Evolutionary conservation across 352 stramenopile species (phyloP).

Genomic region (Pythium angustatum): DNA sequence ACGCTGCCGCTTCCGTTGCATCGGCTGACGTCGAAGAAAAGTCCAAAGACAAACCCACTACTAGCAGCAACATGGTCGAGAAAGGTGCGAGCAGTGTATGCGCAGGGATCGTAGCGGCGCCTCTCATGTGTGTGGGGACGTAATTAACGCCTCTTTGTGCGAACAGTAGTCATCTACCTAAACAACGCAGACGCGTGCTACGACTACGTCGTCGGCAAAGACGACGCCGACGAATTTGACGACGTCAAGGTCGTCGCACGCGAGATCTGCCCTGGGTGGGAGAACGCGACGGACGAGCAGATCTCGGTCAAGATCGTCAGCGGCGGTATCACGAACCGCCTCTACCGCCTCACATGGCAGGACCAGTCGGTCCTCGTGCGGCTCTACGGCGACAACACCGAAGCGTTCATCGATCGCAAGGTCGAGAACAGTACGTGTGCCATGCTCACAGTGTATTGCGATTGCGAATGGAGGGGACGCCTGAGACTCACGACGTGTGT

Average conservation of each 20-base stretch:
- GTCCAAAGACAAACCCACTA: background rate
- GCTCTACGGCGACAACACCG: conserved; percentile 92
- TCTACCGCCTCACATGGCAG: conserved; percentile 84
- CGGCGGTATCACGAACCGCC: conserved; percentile 93
- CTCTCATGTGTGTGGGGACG: too few relatives aligned
- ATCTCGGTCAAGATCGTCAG: conserved; percentile 86
- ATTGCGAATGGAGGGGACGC: background rate
- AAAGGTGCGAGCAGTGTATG: too few relatives aligned
- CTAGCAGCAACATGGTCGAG: conserved; percentile 6
- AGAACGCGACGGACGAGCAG: conserved; percentile 49
- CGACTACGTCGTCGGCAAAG: conserved; percentile 67
- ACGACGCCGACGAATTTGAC: conserved; percentile 70
- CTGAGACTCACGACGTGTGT: background rate
- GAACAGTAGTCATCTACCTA: conserved; percentile 75
- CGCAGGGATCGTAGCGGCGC: too few relatives aligned
- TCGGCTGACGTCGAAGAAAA: background rate
- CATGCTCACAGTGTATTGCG: too few relatives aligned
- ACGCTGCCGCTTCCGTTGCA: background rate
- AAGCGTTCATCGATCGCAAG: conserved; percentile 92
- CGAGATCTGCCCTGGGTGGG: conserved; percentile 67
- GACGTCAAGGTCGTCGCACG: conserved; percentile 77
- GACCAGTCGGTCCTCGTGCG: conserved; percentile 85
- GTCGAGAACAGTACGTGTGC: conserved; percentile 89
- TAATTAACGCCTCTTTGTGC: too few relatives aligned
- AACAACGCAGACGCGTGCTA: conserved; percentile 79